Evolutionary conservation across 768 basidiomycete species (phyloP), one percentile per base, ranked within the genome.

Genomic region (Trametes sanguinea): DNA sequence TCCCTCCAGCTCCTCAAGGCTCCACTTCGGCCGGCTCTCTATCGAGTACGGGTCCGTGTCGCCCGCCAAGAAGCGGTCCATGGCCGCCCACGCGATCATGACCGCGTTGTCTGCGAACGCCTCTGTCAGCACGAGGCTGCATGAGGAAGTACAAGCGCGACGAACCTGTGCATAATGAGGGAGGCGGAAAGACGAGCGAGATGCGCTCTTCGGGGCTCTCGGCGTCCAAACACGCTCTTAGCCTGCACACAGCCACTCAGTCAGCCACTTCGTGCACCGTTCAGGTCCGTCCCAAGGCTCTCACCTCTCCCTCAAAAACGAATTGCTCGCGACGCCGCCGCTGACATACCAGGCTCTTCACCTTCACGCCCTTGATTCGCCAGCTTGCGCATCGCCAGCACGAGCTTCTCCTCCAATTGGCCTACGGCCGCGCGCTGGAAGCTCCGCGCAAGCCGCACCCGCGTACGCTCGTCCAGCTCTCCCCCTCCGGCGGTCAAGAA

Each of bases 81-180:
- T 89, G 0, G 92, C 88, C 3, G 95, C 90, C 91, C 90, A 96
- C 2, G 84, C 96, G 66, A 98, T 92, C 96, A 98, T 98, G 8
- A 85, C 95, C 0, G 96, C 96, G 72, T 98, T 98, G 69, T 98
- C 96, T 95, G 65, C 0, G 4, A 22, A 54, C 1, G 2, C 35
- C 4, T 52, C 4, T 30, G 14, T 3, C 27, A 43, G 13, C 16
- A 6, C 33, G n/a, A 17, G 8, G 2, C 10, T 47, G 17, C 22
- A 29, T 22, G 9, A n/a, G 10, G 17, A 29, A 4, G 27, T 39
- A 22, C 22, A 22, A 22, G 22, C 22, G 22, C 39, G 29, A 64
- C 78, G 56, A 60, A 90, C 93, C 93, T 70, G 94, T 96, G 70
- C 95, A 98, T 2, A 95, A 77, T 10, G 78, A 72, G 0, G 83